phyloP scores from a whole-genome alignment of 306 rosid genomes.

The Astragalus glycyphyllos region DNA sequence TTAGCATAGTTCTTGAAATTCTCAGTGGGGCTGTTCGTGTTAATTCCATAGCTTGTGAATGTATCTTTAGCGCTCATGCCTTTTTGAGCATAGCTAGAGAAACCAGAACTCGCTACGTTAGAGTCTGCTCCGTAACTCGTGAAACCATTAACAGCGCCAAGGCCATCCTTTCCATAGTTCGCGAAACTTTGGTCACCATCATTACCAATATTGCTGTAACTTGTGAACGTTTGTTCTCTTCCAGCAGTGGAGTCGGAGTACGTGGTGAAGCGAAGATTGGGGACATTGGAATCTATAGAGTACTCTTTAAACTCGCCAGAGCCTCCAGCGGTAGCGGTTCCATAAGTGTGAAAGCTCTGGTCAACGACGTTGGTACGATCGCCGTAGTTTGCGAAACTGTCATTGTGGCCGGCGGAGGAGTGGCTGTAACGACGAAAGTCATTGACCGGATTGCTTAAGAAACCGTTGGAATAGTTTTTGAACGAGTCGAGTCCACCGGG shows the following conservation, averaged over 20 bases:
- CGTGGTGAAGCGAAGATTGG: conserved; percentile 60
- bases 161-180: conserved; percentile 61
- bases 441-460: conserved; percentile 39
- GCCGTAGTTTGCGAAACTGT: conserved; percentile 60
- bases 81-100: conserved; percentile 53
- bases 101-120: conserved; percentile 57
- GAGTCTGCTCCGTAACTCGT: conserved; percentile 55
- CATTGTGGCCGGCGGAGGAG: conserved; percentile 54
- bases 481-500: conserved; percentile 62
- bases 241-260: conserved; percentile 66
- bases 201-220: conserved; percentile 64
- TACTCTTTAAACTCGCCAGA: conserved; percentile 68
- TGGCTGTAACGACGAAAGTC: conserved; percentile 86
- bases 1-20: conserved; percentile 67
- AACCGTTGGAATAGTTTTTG: conserved; percentile 62
- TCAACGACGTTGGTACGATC: conserved; percentile 54
- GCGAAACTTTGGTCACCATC: conserved; percentile 66
- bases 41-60: conserved; percentile 60
- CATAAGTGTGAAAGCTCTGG: conserved; percentile 70
- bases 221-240: conserved; percentile 57
- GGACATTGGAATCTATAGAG: conserved; percentile 52
- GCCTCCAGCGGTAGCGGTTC: conserved; percentile 54
- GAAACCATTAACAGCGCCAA: conserved; percentile 56
- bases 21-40: conserved; percentile 60
- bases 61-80: conserved; percentile 49